Base-by-base conservation (phyloP, 768 basidiomycete species). In the Russula dissimulans region DNA sequence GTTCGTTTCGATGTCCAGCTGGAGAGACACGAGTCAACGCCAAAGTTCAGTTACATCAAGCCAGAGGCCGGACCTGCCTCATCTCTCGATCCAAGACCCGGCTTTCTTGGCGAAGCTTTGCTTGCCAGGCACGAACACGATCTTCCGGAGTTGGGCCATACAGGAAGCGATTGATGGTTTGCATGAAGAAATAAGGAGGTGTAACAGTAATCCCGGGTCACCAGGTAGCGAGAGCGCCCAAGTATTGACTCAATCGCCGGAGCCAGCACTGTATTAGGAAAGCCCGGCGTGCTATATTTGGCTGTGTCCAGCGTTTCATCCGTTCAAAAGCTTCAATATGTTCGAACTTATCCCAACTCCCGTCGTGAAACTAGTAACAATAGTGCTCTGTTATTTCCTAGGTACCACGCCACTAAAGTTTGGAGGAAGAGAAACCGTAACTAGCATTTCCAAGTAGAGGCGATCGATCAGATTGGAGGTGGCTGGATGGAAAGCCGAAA, bases 141-240 rank as follows among this genome's bases (percentile, higher is more conserved):
- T 99, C 97, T 73, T 98, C 94, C 26, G 95, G 88, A 0, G 95
- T 92, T 17, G 94, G 95, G 3, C 97, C 97, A 75, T 98, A 97
- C 47, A 99, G 74, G 71, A 95, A 94, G 44, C 93, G 85, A 71
- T 92, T 95, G 69, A 98, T 87, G 38, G 86, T 74, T 72, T 92
- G 89, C 89, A 93, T 91, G 63, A 68, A 57, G 18, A 46, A 44
- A 42, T 36, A 46, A 42, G 15, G 32, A 42, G 43, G 17, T 9
- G 55, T 22, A 22, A 17, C 34, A n/a, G 54, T 12, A 18, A 45
- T 12, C 14, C 11, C 4, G 39, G 10, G 39, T 41, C 39, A 41
- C 39, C 39, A 41, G 8, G 11, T 15, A 4, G 11, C 14, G 39
- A 14, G 14, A 41, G 39, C 34, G 34, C 12, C 15, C 7, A 12